These are phyloP conservation scores for Fusarium brachygibbosum DNA, from an alignment of 2,329 filamentous ascomycete species.

Conservation along the genomic window DNA sequence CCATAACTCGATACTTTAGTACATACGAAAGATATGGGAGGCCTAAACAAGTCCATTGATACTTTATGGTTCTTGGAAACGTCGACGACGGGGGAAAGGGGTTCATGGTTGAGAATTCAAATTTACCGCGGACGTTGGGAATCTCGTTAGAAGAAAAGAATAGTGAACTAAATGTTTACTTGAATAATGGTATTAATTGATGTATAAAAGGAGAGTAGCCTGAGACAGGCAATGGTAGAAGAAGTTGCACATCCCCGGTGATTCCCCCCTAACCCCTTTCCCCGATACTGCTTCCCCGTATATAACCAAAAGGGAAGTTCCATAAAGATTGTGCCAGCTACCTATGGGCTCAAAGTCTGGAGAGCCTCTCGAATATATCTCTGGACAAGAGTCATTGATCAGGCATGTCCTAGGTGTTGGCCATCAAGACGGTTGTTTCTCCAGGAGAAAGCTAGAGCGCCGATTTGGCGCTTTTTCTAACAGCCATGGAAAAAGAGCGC, in stretches of 20 bases:
- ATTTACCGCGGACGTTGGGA: no score
- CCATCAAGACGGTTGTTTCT: no score
- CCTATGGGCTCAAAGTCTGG: accelerated
- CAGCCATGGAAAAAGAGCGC: accelerated
- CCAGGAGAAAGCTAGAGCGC: not conserved
- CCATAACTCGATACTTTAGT: not conserved
- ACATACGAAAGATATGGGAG: accelerated
- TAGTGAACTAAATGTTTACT: not conserved
- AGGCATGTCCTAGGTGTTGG: not conserved
- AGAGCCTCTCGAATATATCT: no score
- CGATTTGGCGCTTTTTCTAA: no score
- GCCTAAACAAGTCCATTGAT: accelerated
- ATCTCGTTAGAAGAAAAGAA: not conserved
- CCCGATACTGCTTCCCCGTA: not conserved
- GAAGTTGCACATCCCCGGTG: not conserved
- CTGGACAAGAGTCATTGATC: no score
- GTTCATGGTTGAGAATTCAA: not conserved
- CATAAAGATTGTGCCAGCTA: no score
- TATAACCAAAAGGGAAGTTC: not conserved
- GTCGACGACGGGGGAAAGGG: not conserved
- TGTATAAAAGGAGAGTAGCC: no score
- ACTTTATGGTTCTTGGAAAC: not conserved
- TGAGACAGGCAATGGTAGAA: not conserved
- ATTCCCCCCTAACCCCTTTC: not conserved
- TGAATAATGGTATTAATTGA: not conserved